phyloP scores from a whole-genome alignment of 805 yeast species.

The Ogataea neopini region DNA sequence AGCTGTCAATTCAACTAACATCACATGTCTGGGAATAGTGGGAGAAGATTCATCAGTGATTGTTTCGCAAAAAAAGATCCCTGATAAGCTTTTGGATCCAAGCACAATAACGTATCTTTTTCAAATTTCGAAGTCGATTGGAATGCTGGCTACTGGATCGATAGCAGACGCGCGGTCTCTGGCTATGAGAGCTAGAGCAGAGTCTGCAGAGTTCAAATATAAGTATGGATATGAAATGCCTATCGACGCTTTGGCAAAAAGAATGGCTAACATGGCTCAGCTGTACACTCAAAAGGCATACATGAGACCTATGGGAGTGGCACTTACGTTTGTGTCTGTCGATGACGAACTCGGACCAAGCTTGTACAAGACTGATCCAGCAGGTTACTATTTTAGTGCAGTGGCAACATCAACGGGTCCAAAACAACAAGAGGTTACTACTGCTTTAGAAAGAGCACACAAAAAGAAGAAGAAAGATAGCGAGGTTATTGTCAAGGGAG shows the following conservation, averaged over 20 bases:
- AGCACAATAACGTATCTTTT: slow-evolving; percentile 84
- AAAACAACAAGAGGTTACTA: slow-evolving; percentile 92
- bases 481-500: slow-evolving; percentile 67
- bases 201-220: slow-evolving; percentile 93
- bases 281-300: slow-evolving; percentile 96
- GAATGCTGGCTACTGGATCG: slow-evolving; percentile 92
- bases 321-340: slow-evolving; percentile 81
- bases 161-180: slow-evolving; percentile 94
- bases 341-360: slow-evolving; percentile 92
- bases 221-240: slow-evolving; percentile 98
- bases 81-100: slow-evolving; percentile 91
- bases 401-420: slow-evolving; percentile 96
- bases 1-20: slow-evolving; percentile 90
- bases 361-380: slow-evolving; percentile 93
- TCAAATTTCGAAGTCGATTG: slow-evolving; percentile 76
- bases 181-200: slow-evolving; percentile 88
- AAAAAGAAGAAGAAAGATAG: slow-evolving; percentile 52
- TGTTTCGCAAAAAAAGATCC: slow-evolving; percentile 93
- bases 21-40: slow-evolving; percentile 83
- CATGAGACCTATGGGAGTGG: slow-evolving; percentile 97
- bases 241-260: slow-evolving; percentile 84
- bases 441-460: slow-evolving; percentile 85
- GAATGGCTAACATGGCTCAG: slow-evolving; percentile 95
- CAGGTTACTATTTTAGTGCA: slow-evolving; percentile 90
- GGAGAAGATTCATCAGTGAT: slow-evolving; percentile 87